Base-by-base conservation (phyloP, 78 protist species). In the Dictyostelium capitatum region DNA sequence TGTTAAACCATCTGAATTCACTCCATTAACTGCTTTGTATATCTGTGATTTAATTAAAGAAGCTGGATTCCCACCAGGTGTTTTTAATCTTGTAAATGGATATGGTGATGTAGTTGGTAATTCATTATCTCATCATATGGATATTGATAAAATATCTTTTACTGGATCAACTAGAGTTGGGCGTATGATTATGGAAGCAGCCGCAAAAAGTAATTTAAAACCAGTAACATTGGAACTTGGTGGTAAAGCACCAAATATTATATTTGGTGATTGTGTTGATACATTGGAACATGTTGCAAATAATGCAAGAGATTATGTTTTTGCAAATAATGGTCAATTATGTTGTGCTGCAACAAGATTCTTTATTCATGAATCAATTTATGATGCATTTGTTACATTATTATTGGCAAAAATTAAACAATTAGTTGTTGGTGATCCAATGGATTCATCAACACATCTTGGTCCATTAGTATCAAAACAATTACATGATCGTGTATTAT, bases 221-320 rank as follows among this genome's bases (percentile, higher is more conserved):
- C 23, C 54, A 5, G 87, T 94, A n/a, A 57, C 95, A 20, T 72
- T 95, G 14, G 98, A 95, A 91, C 95, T 97, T 9, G 99, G 99
- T n/a, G 99, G 99, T 67, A 98, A 98, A 95, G 89, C 97, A 4
- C 99, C 99, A n/a, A 56, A 89, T 50, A 85, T 98, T 73, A 73
- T 98, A 23, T 92, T 80, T 74, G 97, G 91, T 48, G 97, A 95
- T 89, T 95, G 94, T 20, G 97, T 96, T 70, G 6, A 97, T 7
- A 37, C 43, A 37, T 2, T 37, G 1, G 97, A 93, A 28, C 50
- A 28, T 37, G 12, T 32, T 17, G 80, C 78, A 11, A 43, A 2
- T 4, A 43, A 77, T 20, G 14, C 62, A 10, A 57, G 23, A 28
- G 37, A 51, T 25, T 73, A 65, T 25, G 46, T 89, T 2, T 89